Evolutionary conservation across 1,284 basidiomycete species (phyloP), one percentile per base, ranked within the genome.

Genomic region (Naganishia albida): DNA sequence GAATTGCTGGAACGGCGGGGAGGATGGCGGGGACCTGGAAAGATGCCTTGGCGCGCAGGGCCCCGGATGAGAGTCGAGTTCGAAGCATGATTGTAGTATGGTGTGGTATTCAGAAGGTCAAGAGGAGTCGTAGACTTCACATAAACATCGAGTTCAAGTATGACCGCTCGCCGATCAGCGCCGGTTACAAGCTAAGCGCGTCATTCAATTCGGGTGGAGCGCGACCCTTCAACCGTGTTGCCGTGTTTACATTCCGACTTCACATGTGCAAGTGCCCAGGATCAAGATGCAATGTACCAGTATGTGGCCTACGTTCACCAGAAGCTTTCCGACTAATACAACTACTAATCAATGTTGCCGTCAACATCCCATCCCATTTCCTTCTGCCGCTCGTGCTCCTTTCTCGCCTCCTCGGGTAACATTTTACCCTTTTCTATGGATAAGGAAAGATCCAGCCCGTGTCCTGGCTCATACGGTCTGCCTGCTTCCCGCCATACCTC

Each of bases 281-380:
- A 53, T 12, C 3, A 15, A 18, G 18, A 53, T 20, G 51, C 51
- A 38, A 23, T 15, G 34, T 26, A 8, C 13, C 30, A 51, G 6
- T 18, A 38, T n/a, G 34, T 38, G 52, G n/a, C n/a, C n/a, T n/a
- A n/a, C 20, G 4, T 16, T 12, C 7, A 12, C 38, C 23, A 23
- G 8, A 15, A 40, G 52, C n/a, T 34, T 40, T 3, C 23, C 55
- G 44, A 20, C 43, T 55, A 28, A 43, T 55, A 44, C 15, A 23
- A 23, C 40, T 50, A 60, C 30, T 30, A 23, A 15, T 60, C 56
- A 26, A 64, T 50, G 40, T 64, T 64, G 38, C 63, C 63, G 7
- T 50, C 63, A 44, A 79, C 77, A 69, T 80, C 77, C 78, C 77
- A 80, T 10, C 78, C 78, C 30, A 75, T 38, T 60, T 74, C 73